phyloP scores from a whole-genome alignment of 768 basidiomycete species.

The Gloeophyllum trabeum region DNA sequence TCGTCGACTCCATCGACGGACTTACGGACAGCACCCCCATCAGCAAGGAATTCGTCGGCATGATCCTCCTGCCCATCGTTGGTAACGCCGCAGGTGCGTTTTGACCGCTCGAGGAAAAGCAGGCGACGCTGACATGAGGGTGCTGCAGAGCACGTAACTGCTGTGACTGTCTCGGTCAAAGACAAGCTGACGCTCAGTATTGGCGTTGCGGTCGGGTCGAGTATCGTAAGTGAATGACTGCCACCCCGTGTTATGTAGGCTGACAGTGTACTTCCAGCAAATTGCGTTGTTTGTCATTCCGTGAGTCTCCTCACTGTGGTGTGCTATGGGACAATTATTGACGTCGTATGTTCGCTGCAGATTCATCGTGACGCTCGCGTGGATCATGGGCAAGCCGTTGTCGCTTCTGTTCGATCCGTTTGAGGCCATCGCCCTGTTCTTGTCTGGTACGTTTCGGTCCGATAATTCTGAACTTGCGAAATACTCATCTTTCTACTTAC shows the following conservation, averaged over 20 bases:
- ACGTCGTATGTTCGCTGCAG: conserved; percentile 20
- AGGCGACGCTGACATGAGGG: no score
- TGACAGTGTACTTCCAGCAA: conserved; percentile 36
- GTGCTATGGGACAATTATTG: conserved; percentile 1
- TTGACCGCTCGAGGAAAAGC: background rate
- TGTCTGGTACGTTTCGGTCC: conserved; percentile 26
- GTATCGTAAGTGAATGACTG: conserved; percentile 41
- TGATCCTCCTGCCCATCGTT: conserved; percentile 85
- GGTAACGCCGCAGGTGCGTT: conserved; percentile 71
- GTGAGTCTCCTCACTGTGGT: conserved; percentile 17
- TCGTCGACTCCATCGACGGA: conserved; percentile 78
- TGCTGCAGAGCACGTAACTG: conserved; percentile 70
- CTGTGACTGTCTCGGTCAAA: conserved; percentile 86
- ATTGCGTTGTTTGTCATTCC: conserved; percentile 72
- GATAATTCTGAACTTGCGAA: background rate
- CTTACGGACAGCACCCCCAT: conserved; percentile 47
- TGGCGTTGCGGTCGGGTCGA: conserved; percentile 82
- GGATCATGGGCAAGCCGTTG: conserved; percentile 71
- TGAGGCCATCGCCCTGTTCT: conserved; percentile 49
- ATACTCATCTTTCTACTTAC: background rate
- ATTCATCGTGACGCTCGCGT: conserved; percentile 68
- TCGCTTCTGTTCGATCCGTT: conserved; percentile 64
- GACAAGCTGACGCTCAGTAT: conserved; percentile 81
- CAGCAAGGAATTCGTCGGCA: conserved; percentile 72
- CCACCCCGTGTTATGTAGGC: background rate